These are phyloP conservation scores for Boletus semigastroideus DNA, from an alignment of 1,284 basidiomycete genomes.

Conservation along the genomic window DNA sequence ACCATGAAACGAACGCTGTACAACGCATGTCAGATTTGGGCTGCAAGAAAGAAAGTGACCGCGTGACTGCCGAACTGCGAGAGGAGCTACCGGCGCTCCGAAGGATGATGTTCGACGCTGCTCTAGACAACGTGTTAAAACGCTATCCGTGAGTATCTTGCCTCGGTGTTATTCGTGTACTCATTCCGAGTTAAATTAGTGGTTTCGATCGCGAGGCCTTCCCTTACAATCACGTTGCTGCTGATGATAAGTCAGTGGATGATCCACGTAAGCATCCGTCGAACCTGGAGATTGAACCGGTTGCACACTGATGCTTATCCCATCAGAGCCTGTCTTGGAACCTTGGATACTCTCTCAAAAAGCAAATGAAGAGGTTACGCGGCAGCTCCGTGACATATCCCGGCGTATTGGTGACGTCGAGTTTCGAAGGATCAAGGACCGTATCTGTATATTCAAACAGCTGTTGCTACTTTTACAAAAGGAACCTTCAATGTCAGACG, in stretches of 20 bases:
- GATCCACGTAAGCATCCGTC: not conserved
- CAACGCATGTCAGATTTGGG: not conserved
- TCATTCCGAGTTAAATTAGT: not conserved
- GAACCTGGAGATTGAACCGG: not conserved
- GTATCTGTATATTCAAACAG: conserved; percentile 11
- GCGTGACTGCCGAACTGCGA: not conserved
- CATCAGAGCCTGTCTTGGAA: conserved; percentile 14
- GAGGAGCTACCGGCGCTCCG: not conserved
- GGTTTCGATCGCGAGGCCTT: not conserved
- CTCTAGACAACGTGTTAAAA: not conserved
- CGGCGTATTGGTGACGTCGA: not conserved
- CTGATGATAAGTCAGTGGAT: not conserved
- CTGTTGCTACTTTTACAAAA: conserved; percentile 7
- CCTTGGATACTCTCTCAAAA: conserved; percentile 18
- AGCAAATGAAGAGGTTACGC: conserved; percentile 12
- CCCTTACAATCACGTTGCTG: not conserved
- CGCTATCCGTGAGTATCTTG: not conserved
- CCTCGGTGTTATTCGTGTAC: not conserved
- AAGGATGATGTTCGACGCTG: not conserved
- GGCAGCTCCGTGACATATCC: not conserved
- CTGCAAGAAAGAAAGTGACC: not conserved
- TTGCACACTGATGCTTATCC: not conserved
- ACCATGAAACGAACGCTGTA: not conserved
- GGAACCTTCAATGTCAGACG: conserved; percentile 1
- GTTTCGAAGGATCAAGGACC: not conserved